These are phyloP conservation scores for Boletales sp. DNA, from an alignment of 768 basidiomycete species.

Conservation along the genomic window DNA sequence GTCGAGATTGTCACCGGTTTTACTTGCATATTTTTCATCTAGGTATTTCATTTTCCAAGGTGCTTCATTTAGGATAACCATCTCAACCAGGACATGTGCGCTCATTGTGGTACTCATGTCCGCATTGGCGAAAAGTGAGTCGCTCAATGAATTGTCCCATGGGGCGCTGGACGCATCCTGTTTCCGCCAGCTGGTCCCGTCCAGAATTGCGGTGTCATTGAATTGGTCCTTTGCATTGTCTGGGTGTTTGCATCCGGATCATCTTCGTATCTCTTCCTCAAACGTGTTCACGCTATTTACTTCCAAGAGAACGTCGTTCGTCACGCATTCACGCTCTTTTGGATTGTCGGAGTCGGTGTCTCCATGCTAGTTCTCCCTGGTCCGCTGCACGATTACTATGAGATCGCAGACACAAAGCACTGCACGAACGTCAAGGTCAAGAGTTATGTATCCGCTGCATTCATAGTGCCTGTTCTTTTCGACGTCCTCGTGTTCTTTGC, in stretches of 20 bases:
- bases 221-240: slow-evolving; percentile 12
- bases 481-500: slow-evolving; percentile 34
- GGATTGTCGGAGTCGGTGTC: slow-evolving; percentile 29
- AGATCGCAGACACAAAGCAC: slow-evolving; percentile 32
- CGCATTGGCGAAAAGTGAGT: slow-evolving; percentile 18
- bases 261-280: slow-evolving; percentile 36
- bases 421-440: slow-evolving; percentile 27
- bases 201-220: slow-evolving; percentile 14
- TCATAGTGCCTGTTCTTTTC: slow-evolving; percentile 28
- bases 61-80: slow-evolving; percentile 1
- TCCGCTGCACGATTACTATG: slow-evolving; percentile 16
- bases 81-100: slow-evolving; percentile 12
- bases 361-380: slow-evolving; percentile 27
- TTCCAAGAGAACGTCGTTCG: slow-evolving; percentile 16
- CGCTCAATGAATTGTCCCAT: neutral
- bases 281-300: slow-evolving; percentile 36
- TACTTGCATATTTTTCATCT: slow-evolving; percentile 23
- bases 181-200: slow-evolving; percentile 20
- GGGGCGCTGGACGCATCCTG: neutral
- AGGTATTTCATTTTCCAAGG: slow-evolving; percentile 10
- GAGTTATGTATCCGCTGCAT: slow-evolving; percentile 23
- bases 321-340: slow-evolving; percentile 27
- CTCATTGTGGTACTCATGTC: slow-evolving; percentile 18
- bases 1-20: slow-evolving; percentile 8
- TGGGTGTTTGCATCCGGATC: slow-evolving; percentile 22